Evolutionary conservation across 805 yeast species (phyloP).

Genomic region (Saccharomycopsis guyanensis): DNA sequence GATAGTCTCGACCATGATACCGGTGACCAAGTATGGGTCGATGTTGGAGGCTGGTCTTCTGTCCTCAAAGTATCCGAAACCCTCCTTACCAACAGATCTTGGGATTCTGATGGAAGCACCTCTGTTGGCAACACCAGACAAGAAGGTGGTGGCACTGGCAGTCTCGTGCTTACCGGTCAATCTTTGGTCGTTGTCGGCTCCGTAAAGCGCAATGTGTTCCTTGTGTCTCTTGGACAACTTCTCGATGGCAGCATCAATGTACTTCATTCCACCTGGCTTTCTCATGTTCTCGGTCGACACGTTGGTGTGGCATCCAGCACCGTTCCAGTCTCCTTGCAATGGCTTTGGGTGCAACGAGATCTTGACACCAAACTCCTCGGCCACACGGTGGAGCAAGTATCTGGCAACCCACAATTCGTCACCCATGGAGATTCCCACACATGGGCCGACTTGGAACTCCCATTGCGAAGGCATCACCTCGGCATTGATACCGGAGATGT

Average conservation of each 20-base stretch:
- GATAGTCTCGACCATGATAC: constrained; percentile 95
- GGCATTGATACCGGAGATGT: constrained; percentile 94
- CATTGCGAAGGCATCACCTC: constrained; percentile 99
- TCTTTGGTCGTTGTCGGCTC: constrained; percentile 92
- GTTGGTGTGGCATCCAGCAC: constrained; percentile 99
- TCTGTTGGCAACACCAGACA: constrained; percentile 99
- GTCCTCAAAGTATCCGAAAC: constrained; percentile 97
- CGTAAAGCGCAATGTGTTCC: constrained; percentile 93
- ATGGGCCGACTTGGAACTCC: constrained; percentile 99
- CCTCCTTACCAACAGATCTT: constrained; percentile 96
- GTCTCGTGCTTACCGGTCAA: constrained; percentile 98
- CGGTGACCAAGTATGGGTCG: constrained; percentile 97
- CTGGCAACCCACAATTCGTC: constrained; percentile 96
- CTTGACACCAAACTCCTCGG: constrained; percentile 98
- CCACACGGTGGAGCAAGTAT: constrained; percentile 86
- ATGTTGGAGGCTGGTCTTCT: constrained; percentile 99
- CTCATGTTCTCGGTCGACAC: constrained; percentile 93
- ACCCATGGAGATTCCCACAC: constrained; percentile 93
- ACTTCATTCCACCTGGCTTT: constrained; percentile 91
- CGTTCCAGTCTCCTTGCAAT: constrained; percentile 98
- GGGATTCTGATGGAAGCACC: constrained; percentile 99
- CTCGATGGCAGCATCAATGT: constrained; percentile 86
- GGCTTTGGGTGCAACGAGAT: constrained; percentile 99
- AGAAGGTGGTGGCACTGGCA: constrained; percentile 83
- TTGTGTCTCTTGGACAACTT: constrained; percentile 92